These are phyloP conservation scores for Epichloe hybrida DNA, from an alignment of 2,329 filamentous ascomycete species.

Conservation along the genomic window DNA sequence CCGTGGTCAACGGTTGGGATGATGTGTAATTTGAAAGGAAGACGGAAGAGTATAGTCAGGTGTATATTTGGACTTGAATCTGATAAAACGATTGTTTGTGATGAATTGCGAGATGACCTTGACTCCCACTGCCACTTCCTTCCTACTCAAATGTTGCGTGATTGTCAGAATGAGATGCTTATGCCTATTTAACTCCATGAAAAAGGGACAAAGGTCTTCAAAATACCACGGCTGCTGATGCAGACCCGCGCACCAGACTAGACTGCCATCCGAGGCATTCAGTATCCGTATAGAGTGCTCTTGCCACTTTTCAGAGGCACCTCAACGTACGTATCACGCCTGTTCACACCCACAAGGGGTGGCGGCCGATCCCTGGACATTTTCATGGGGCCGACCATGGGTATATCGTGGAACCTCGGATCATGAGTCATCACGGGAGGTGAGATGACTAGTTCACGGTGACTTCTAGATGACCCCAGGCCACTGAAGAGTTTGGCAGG, in stretches of 20 bases:
- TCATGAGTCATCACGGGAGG: slow-evolving; percentile 16
- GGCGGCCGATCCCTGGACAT: slow-evolving; percentile 5
- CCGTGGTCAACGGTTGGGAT: slow-evolving; percentile 43
- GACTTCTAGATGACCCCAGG: slow-evolving; percentile 11
- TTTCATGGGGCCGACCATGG: slow-evolving; percentile 7
- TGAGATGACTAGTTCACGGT: slow-evolving; percentile 16
- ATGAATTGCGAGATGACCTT: not conserved
- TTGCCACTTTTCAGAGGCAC: slow-evolving; percentile 22
- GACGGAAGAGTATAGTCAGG: no score
- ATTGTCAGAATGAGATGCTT: not conserved
- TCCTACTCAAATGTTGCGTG: not conserved
- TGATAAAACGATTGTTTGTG: not conserved
- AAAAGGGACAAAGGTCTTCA: not conserved
- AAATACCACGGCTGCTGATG: not conserved
- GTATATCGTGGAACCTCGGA: slow-evolving; percentile 14
- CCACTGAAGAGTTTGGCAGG: slow-evolving; percentile 5
- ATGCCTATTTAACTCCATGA: not conserved
- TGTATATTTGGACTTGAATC: not conserved
- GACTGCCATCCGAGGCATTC: not conserved
- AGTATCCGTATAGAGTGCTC: slow-evolving; percentile 19
- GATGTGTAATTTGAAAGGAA: no score
- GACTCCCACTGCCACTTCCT: not conserved
- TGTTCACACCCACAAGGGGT: not conserved
- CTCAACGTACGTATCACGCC: slow-evolving; percentile 11
- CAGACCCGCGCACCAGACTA: not conserved